phyloP scores from a whole-genome alignment of 495 filamentous ascomycete genomes.

The Neurospora sp. region DNA sequence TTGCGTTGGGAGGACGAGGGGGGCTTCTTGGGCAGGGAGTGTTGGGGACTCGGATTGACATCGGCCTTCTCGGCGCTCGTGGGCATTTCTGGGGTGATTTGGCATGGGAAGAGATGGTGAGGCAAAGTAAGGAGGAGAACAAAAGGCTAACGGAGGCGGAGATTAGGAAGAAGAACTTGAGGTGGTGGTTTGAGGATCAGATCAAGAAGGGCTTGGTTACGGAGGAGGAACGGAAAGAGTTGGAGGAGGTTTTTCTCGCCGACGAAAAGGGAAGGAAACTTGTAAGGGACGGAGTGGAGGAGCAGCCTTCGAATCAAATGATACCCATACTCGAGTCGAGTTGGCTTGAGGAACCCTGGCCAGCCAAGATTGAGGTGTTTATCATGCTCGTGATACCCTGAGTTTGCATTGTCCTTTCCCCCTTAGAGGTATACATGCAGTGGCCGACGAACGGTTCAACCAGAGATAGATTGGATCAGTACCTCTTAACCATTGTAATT shows the following conservation, averaged over 20 bases:
- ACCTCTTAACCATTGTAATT: too few relatives aligned
- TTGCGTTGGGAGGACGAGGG: neutral
- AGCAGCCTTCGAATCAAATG: neutral
- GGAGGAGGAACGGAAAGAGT: neutral
- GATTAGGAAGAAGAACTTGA: conserved; percentile 4
- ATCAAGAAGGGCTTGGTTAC: neutral
- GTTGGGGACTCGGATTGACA: neutral
- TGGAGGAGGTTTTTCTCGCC: neutral
- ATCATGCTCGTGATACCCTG: neutral
- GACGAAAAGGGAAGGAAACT: neutral
- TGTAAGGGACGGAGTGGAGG: neutral
- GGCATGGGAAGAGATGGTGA: conserved; percentile 10
- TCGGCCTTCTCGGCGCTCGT: neutral
- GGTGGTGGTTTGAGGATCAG: conserved; percentile 10
- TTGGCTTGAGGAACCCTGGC: neutral
- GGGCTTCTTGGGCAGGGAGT: neutral
- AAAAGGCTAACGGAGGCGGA: conserved; percentile 5
- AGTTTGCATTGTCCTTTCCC: too few relatives aligned
- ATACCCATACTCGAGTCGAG: neutral
- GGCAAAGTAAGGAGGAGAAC: neutral
- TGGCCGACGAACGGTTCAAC: too few relatives aligned
- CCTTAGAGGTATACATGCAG: too few relatives aligned
- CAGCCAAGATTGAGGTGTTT: neutral
- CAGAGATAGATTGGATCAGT: too few relatives aligned
- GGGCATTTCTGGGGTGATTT: neutral